These are phyloP conservation scores for Parmelia sp. DNA, from an alignment of 495 filamentous ascomycete species.

Conservation along the genomic window DNA sequence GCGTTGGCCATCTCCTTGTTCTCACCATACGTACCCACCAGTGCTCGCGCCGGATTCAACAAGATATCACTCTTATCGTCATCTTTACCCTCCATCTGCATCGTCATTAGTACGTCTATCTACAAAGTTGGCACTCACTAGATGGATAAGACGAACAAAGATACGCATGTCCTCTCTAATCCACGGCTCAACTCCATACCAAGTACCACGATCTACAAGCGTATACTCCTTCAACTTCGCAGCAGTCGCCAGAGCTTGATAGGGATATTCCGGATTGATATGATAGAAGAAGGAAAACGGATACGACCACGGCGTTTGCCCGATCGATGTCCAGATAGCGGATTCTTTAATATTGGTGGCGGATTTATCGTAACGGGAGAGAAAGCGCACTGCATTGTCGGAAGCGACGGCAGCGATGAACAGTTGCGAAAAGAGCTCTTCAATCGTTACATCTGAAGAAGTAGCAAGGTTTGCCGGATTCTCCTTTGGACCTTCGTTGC, in stretches of 20 bases:
- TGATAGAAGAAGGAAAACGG: not conserved
- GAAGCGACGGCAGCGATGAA: not conserved
- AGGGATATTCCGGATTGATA: not conserved
- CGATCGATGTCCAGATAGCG: not conserved
- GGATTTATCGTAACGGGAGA: not conserved
- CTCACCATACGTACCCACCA: not conserved
- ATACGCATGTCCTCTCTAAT: not conserved
- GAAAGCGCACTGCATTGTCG: not conserved
- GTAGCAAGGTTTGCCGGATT: not conserved
- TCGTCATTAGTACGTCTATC: not conserved
- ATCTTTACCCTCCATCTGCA: not conserved
- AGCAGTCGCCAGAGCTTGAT: not conserved
- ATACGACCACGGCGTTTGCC: not conserved
- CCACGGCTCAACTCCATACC: not conserved
- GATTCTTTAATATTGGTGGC: conserved; percentile 1
- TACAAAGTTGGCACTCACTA: not conserved
- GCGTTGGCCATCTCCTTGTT: not conserved
- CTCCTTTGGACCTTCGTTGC: not conserved
- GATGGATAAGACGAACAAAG: not conserved
- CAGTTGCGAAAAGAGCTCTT: not conserved
- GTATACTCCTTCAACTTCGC: not conserved
- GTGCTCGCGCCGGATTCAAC: not conserved
- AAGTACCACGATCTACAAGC: not conserved
- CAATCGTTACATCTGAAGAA: not conserved
- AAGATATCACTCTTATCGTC: not conserved